Evolutionary conservation across 768 basidiomycete species (phyloP).

Genomic region (Boletus vinaceobasis): DNA sequence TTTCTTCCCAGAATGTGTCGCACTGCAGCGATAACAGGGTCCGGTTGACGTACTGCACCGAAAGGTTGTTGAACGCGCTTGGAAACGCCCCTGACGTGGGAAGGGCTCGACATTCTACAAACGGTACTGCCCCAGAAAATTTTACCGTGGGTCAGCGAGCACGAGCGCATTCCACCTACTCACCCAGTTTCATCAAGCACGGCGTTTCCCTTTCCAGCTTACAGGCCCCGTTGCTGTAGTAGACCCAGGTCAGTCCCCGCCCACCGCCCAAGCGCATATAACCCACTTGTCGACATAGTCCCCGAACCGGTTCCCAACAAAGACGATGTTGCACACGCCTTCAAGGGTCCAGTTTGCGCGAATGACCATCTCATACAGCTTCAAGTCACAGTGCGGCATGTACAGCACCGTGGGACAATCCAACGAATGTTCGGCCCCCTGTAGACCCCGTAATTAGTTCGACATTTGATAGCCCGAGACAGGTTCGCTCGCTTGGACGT

Average conservation of each 20-base stretch:
- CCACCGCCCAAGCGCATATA: not conserved
- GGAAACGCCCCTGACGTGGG: constrained; percentile 49
- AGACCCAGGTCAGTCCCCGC: constrained; percentile 5
- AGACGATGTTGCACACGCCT: constrained; percentile 45
- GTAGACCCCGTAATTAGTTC: constrained; percentile 9
- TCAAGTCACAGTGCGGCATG: constrained; percentile 79
- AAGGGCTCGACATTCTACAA: constrained; percentile 45
- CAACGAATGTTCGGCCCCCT: constrained; percentile 35
- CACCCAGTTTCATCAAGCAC: constrained; percentile 51
- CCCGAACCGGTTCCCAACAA: constrained; percentile 63
- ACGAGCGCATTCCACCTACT: constrained; percentile 47
- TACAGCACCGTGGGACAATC: constrained; percentile 57
- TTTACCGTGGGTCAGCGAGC: constrained; percentile 5
- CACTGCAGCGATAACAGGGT: constrained; percentile 19
- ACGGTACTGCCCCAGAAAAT: constrained; percentile 39
- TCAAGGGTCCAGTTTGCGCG: constrained; percentile 55
- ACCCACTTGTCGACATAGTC: constrained; percentile 68
- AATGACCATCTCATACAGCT: constrained; percentile 64
- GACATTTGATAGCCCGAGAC: not conserved
- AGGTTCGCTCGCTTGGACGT: constrained; percentile 49
- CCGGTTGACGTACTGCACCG: constrained; percentile 48
- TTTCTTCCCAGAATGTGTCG: constrained; percentile 25
- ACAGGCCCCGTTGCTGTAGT: constrained; percentile 49
- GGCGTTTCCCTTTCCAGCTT: constrained; percentile 52
- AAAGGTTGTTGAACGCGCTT: constrained; percentile 65